These are phyloP conservation scores for Schizophyllum commune DNA, from an alignment of 1,284 basidiomycete genomes.

Conservation along the genomic window DNA sequence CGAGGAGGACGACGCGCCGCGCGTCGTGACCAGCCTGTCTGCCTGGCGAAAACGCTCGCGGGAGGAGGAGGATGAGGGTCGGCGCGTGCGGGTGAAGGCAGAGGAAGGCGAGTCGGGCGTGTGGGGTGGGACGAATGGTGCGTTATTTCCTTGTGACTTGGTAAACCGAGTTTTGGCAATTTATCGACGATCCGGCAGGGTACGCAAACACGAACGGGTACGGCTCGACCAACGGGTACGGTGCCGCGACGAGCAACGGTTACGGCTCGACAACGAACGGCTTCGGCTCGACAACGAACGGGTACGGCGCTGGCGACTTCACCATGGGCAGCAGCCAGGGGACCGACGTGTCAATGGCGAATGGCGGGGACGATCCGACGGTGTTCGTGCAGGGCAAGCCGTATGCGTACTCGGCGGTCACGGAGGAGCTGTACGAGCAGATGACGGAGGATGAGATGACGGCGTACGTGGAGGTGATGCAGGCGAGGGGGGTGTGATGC, in stretches of 20 bases:
- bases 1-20: neutral
- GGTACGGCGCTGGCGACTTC: neutral
- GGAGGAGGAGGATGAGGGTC: neutral
- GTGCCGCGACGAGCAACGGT: too few species aligned
- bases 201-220: too few species aligned
- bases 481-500: slow-evolving; percentile 28
- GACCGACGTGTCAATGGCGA: neutral
- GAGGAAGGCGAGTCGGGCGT: neutral
- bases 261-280: too few species aligned
- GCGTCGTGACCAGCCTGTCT: neutral
- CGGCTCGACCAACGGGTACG: too few species aligned
- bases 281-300: neutral
- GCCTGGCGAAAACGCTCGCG: neutral
- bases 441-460: slow-evolving; percentile 83
- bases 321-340: too few species aligned
- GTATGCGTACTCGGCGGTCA: slow-evolving; percentile 63
- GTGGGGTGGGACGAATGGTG: neutral
- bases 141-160: too few species aligned
- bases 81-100: neutral
- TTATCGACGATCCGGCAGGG: too few species aligned
- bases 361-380: neutral
- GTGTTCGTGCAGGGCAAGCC: slow-evolving; percentile 53
- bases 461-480: slow-evolving; percentile 64
- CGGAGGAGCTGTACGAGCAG: slow-evolving; percentile 74
- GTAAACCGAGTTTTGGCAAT: too few species aligned